Evolutionary conservation across 2,329 filamentous ascomycete genomes (phyloP).

Genomic region (Chrysoporthe cubensis): DNA sequence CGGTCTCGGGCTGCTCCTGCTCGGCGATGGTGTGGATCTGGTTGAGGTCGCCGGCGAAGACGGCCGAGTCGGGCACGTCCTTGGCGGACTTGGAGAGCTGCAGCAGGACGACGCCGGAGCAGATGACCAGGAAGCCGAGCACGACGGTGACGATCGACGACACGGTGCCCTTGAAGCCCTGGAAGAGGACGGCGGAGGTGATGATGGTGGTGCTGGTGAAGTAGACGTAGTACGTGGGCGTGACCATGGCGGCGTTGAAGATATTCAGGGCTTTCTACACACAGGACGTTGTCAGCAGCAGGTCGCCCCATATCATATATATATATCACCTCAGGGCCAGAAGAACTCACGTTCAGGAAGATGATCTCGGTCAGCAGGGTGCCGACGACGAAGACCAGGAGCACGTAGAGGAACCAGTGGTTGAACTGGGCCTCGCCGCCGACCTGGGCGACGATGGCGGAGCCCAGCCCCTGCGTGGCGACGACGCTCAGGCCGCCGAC

Average conservation of each 20-base stretch:
- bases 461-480: constrained; percentile 88
- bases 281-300: constrained; percentile 12
- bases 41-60: constrained; percentile 91
- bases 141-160: constrained; percentile 85
- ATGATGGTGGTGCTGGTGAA: constrained; percentile 96
- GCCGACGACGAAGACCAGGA: constrained; percentile 86
- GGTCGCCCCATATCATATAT: too few relatives aligned
- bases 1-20: constrained; percentile 92
- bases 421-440: constrained; percentile 87
- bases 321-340: too few relatives aligned
- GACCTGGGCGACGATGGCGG: constrained; percentile 87
- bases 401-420: constrained; percentile 93
- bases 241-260: constrained; percentile 95
- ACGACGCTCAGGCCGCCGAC: constrained; percentile 94
- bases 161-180: constrained; percentile 86
- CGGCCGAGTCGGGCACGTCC: constrained; percentile 89
- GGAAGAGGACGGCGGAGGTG: constrained; percentile 89
- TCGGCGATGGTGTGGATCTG: constrained; percentile 95
- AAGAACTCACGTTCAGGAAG: constrained; percentile 81
- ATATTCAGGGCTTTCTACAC: constrained; percentile 94
- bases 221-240: constrained; percentile 97
- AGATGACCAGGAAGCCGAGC: constrained; percentile 92
- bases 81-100: constrained; percentile 99
- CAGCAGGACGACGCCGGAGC: constrained; percentile 85
- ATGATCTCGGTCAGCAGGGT: constrained; percentile 93